A percentile compares a stretch with the other conserved stretches of the same genome.
Conservation (phyloP, 345 rosid species). For the Brassica rapa region DNA sequence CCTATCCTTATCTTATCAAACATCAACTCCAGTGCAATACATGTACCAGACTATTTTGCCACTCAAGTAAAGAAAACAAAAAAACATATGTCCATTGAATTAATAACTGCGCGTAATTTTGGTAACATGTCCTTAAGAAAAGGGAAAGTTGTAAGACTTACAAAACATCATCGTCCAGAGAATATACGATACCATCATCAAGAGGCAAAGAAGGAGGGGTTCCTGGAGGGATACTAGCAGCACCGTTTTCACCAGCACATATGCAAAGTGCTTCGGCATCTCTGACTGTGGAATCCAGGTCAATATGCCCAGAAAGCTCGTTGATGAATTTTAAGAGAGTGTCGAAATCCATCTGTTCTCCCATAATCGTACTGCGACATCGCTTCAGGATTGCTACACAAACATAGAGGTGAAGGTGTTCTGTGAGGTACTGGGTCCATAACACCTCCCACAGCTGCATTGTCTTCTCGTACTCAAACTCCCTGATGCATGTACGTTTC, state of each 20-base stretch:
- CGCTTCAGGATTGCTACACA: slow-evolving; percentile 94
- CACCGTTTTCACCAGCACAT: slow-evolving; percentile 91
- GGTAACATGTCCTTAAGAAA: slow-evolving; percentile 17
- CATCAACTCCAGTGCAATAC: slow-evolving; percentile 13
- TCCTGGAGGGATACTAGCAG: slow-evolving; percentile 90
- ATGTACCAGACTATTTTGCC: neutral
- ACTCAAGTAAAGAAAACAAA: neutral
- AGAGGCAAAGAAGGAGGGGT: slow-evolving; percentile 87
- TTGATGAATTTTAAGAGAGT: slow-evolving; percentile 91
- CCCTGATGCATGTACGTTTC: slow-evolving; percentile 25
- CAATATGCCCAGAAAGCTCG: slow-evolving; percentile 81
- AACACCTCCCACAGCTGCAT: slow-evolving; percentile 48
- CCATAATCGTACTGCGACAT: slow-evolving; percentile 76
- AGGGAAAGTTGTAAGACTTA: slow-evolving; percentile 41
- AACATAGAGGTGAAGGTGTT: slow-evolving; percentile 84
- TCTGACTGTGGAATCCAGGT: slow-evolving; percentile 67
- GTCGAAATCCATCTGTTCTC: slow-evolving; percentile 96
- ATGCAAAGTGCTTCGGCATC: slow-evolving; percentile 96
- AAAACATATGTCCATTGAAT: slow-evolving; percentile 18
- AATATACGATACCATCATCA: slow-evolving; percentile 46
- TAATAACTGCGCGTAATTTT: slow-evolving; percentile 13
- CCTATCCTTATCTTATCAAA: slow-evolving; percentile 9
- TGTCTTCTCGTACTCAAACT: neutral
- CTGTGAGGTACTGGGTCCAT: slow-evolving; percentile 85
- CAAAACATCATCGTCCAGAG: slow-evolving; percentile 44